Percentiles rank a stretch among this genome's conserved stretches.
Evolutionary conservation across 768 basidiomycete genomes (phyloP).

Genomic region (Ramaria sp.): DNA sequence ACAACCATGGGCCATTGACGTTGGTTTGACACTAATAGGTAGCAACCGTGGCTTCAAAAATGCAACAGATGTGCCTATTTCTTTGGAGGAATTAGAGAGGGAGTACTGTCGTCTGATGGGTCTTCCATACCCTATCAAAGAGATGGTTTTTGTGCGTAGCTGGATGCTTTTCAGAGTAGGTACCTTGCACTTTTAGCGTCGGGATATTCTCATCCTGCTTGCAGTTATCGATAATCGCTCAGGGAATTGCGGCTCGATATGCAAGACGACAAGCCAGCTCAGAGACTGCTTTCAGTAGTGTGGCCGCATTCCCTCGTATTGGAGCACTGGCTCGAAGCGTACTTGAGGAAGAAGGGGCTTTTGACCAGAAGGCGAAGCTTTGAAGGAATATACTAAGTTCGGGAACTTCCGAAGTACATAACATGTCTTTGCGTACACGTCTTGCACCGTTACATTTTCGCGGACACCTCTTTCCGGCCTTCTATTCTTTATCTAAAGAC

Average conservation of each 20-base stretch:
- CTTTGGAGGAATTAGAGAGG: constrained; percentile 62
- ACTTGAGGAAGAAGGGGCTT: constrained; percentile 28
- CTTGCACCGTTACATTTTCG: neutral
- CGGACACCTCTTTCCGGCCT: neutral
- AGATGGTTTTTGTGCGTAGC: constrained; percentile 72
- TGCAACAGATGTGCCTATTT: constrained; percentile 45
- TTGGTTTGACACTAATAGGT: constrained; percentile 10
- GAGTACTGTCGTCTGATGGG: constrained; percentile 65
- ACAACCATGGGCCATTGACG: constrained; percentile 64
- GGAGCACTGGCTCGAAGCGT: constrained; percentile 52
- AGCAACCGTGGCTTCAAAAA: constrained; percentile 55
- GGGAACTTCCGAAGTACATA: neutral
- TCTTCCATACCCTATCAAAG: constrained; percentile 62
- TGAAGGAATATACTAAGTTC: neutral
- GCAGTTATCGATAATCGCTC: constrained; percentile 69
- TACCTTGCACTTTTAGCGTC: constrained; percentile 2
- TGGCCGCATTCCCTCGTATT: constrained; percentile 41
- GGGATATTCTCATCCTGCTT: constrained; percentile 10
- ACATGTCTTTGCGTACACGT: neutral
- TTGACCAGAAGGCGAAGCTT: neutral
- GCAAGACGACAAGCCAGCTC: constrained; percentile 86
- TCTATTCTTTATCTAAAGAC: neutral
- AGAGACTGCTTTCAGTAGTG: constrained; percentile 48
- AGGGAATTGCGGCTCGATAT: constrained; percentile 83
- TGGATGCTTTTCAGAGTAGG: constrained; percentile 79